These are phyloP conservation scores for Metarhizium brunneum DNA, from an alignment of 2,329 filamentous ascomycete species.

Conservation along the genomic window DNA sequence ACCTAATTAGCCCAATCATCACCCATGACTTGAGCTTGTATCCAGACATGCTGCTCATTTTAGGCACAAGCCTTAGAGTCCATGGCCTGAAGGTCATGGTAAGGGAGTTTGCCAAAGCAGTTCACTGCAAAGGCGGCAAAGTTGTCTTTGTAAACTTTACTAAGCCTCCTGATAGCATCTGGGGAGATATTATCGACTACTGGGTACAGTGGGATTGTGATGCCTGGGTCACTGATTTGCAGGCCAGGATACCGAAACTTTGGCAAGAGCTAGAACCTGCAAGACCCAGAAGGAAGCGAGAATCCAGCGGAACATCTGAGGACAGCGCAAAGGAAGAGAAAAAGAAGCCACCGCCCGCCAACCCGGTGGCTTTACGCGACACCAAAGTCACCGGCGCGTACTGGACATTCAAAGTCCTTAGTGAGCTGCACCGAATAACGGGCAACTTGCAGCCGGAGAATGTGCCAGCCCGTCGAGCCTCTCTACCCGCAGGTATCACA, in stretches of 20 bases:
- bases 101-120: constrained; percentile 60
- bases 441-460: constrained; percentile 8
- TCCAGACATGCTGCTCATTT: constrained; percentile 59
- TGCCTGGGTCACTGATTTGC: constrained; percentile 59
- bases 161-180: constrained; percentile 61
- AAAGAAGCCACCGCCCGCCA: constrained; percentile 24
- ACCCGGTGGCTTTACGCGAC: constrained; percentile 35
- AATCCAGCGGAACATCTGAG: constrained; percentile 15
- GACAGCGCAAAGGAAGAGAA: constrained; percentile 17
- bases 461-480: constrained; percentile 10
- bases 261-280: constrained; percentile 45
- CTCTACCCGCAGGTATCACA: constrained; percentile 7
- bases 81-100: constrained; percentile 65
- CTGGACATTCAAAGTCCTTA: constrained; percentile 32
- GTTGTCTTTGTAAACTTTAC: constrained; percentile 68
- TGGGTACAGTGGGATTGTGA: constrained; percentile 71
- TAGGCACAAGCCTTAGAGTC: constrained; percentile 62
- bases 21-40: constrained; percentile 56
- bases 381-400: constrained; percentile 36
- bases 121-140: constrained; percentile 58
- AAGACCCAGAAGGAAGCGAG: constrained; percentile 29
- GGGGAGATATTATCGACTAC: constrained; percentile 65
- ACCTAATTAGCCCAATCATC: constrained; percentile 58
- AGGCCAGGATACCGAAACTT: constrained; percentile 46
- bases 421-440: constrained; percentile 28